Evolutionary conservation across 139 green algal genomes (phyloP).

Genomic region (Gonium pectorale): DNA sequence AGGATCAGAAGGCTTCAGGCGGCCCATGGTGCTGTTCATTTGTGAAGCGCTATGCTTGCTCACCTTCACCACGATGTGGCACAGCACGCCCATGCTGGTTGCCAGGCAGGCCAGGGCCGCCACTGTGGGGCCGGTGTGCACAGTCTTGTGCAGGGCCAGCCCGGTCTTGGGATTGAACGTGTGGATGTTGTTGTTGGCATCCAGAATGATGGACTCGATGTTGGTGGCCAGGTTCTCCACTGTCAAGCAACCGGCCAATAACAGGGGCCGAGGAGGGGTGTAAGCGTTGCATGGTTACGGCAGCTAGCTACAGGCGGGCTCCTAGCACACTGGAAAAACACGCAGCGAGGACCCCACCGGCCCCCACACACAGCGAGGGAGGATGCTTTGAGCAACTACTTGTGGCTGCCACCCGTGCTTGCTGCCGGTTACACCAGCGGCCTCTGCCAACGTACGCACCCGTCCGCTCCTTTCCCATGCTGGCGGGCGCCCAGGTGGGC

Average conservation of each 20-base stretch:
- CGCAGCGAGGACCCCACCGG: too few relatives aligned
- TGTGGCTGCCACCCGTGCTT: too few relatives aligned
- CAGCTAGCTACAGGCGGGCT: too few relatives aligned
- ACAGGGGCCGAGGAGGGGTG: neutral
- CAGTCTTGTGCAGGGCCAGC: neutral
- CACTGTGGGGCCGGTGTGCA: neutral
- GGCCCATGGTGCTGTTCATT: too few relatives aligned
- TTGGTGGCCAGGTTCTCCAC: neutral
- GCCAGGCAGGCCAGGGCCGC: constrained; percentile 6
- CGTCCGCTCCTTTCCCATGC: neutral
- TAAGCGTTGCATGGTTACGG: too few relatives aligned
- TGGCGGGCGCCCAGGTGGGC: neutral
- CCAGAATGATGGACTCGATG: neutral
- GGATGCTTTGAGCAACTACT: too few relatives aligned
- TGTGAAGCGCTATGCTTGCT: too few relatives aligned
- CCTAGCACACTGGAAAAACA: too few relatives aligned
- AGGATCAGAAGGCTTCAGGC: too few relatives aligned
- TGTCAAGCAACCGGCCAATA: neutral
- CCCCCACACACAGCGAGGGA: too few relatives aligned
- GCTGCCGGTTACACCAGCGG: neutral
- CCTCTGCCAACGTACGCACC: neutral
- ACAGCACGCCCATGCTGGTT: neutral
- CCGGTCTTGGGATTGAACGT: neutral
- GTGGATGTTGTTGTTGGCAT: neutral
- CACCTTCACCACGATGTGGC: too few relatives aligned